Percentiles rank a stretch among this genome's conserved stretches.
Conservation (phyloP, 441 rosid genomes). For the Erodium chrysanthum region DNA sequence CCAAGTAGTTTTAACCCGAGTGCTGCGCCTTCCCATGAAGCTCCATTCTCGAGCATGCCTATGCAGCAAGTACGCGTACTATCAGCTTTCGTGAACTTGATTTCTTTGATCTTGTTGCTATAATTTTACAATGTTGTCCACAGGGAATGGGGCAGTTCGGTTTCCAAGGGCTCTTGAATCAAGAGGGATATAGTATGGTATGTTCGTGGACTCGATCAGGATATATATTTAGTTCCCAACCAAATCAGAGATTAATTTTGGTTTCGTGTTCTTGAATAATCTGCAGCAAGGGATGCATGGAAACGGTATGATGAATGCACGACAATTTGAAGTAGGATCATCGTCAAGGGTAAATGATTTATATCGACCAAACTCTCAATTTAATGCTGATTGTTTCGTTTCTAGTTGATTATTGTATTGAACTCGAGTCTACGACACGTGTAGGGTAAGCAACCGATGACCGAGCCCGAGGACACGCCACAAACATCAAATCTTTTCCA, state of each 20-base stretch:
- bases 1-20: constrained; percentile 4
- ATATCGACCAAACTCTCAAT: background rate
- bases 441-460: background rate
- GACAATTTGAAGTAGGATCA: background rate
- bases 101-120: no score
- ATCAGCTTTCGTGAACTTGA: no score
- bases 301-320: background rate
- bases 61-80: background rate
- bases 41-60: background rate
- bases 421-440: background rate
- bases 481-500: background rate
- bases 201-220: background rate
- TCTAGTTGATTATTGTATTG: background rate
- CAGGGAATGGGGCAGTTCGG: background rate
- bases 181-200: background rate
- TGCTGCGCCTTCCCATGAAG: constrained; percentile 1
- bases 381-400: background rate
- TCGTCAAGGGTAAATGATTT: background rate
- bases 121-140: no score
- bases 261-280: background rate
- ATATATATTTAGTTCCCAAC: no score
- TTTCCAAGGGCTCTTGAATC: background rate
- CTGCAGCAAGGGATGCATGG: constrained; percentile 4
- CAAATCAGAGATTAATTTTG: no score
- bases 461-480: background rate